Evolutionary conservation across 352 stramenopile species (phyloP), one percentile per base, ranked within the genome.

Genomic region (Globisporangium sylvaticum): DNA sequence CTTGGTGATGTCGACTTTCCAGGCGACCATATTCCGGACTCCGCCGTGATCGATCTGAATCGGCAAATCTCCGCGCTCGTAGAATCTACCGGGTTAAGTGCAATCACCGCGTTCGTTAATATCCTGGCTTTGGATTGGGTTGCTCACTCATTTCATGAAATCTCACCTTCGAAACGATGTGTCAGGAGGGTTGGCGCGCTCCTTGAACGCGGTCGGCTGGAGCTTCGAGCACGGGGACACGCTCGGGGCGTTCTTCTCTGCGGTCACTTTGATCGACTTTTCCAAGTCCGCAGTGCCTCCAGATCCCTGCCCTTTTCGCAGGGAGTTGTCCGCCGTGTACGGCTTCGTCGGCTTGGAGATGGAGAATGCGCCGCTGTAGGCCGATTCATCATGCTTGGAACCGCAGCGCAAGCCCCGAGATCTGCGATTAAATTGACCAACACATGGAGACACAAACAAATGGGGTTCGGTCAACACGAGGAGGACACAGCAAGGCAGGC

Each of bases 11-110:
- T 97, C 90, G 37, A 98, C 90, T 75, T 99, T 99, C 97, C 96
- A 99, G 15, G 93, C 96, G 25, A 99, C 95, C 70, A 97, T 93
- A 69, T 98, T 98, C 59, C 96, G 89, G 37, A 97, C 89, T n/a
- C 96, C 96, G 6, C 92, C 92, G 68, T 99, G 96, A 52, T 99
- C 92, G 58, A 99, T 97, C 78, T 98, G 93, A 25, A 99, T 96
- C 7, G 97, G 97, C 68, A 99, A 77, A 68, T 99, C 97, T 8
- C 95, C 97, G 22, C 92, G 86, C 60, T 98, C 92, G 57, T 98
- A 98, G 69, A 97, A 98, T 66, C 87, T 88, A 15, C 10, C 24
- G 37, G 20, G 6, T 12, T 10, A 48, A 1, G 6, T 27, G 4
- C 3, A 10, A n/a, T n/a, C n/a, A n/a, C n/a, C n/a, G n/a, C n/a